Evolutionary conservation across 345 rosid species (phyloP), one percentile per base, ranked within the genome.

Genomic region (Gynandropsis gynandra): DNA sequence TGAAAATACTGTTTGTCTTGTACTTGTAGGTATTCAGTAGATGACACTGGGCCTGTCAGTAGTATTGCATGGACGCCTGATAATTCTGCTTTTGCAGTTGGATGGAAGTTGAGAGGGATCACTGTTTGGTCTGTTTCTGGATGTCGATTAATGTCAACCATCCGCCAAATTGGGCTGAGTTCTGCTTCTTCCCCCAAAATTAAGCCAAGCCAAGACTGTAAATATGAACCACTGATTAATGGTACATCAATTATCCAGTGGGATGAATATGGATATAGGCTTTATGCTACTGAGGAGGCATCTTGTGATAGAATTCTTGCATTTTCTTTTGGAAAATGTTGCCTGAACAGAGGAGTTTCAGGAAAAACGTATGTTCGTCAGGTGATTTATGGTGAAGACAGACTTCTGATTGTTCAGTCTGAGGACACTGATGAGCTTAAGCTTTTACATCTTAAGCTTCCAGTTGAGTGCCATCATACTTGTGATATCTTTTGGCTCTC

Each of bases 41-140:
- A 92, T 57, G 85, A 88, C 66, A 92, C 97, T 54, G 98, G 98
- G 61, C 68, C 89, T n/a, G 97, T 92, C 55, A 82, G 77, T 66
- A 72, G 79, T 73, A 82, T 92, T 74, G 82, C 85, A 46, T 92
- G 98, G 98, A 87, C 97, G 33, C 98, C 94, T 56, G 95, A 87
- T 76, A 77, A 85, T 75, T 81, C 98, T 70, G 93, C 97, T 72
- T 87, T 92, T 76, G 95, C 97, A 31, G 95, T 92, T 72, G 98
- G 98, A 64, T 92, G 97, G 98, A 92, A 82, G 72, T 71, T 68
- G 63, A 83, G 97, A 78, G 98, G 98, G 42, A 88, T 87, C 61
- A 67, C 95, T 20, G 98, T 87, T 58, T 92, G 98, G 98, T 92
- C 98, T 20, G 80, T 92, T 9, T 87, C 98, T 58, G 98, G 98